These are phyloP conservation scores for peach (Prunus persica) DNA, from an alignment of 306 rosid genomes.

Conservation along the genomic window Prunus_persica_NCBIv2 NC_034010.1:29901501-29902000, in stretches of 20 bases:
- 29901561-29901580: conserved; percentile 26
- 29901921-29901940: neutral
- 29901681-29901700: conserved; percentile 44
- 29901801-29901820: conserved; percentile 13
- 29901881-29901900: neutral
- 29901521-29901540: conserved; percentile 17
- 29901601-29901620: neutral
- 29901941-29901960: neutral
- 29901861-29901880: neutral
- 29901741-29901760: conserved; percentile 7
- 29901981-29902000: neutral
- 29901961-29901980: neutral
- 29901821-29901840: conserved; percentile 16
- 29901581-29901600: conserved; percentile 9
- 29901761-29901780: conserved; percentile 13
- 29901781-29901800: conserved; percentile 24
- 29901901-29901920: neutral
- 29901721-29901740: conserved; percentile 19
- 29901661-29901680: conserved; percentile 64
- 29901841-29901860: conserved; percentile 12
- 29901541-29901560: conserved; percentile 41
- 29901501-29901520: neutral
- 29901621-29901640: conserved; percentile 18
- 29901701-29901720: conserved; percentile 37
- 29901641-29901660: conserved; percentile 36